Conservation (phyloP, 2,329 filamentous ascomycete genomes). For the Trichophyton benhamiae region DNA sequence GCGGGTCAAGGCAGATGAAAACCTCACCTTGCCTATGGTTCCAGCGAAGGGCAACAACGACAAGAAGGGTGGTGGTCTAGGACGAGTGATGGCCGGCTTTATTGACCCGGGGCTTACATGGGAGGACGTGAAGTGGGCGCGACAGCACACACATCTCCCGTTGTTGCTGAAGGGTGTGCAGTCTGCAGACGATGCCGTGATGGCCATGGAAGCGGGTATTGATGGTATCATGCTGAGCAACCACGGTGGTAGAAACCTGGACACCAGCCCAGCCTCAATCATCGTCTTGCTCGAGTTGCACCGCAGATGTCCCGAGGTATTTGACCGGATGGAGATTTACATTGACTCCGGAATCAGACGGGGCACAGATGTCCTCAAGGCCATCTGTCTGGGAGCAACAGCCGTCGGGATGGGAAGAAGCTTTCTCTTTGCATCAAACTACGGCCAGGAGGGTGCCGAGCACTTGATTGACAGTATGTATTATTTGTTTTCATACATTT, state of each 20-base stretch:
- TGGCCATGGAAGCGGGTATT: conserved; percentile 39
- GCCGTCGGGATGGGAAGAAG: conserved; percentile 44
- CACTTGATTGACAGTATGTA: conserved; percentile 44
- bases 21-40: conserved; percentile 32
- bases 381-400: conserved; percentile 41
- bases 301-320: conserved; percentile 38
- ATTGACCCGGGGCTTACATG: conserved; percentile 42
- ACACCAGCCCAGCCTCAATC: conserved; percentile 40
- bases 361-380: conserved; percentile 45
- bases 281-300: conserved; percentile 43
- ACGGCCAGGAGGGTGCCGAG: conserved; percentile 44
- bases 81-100: conserved; percentile 40
- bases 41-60: conserved; percentile 37
- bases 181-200: conserved; percentile 42
- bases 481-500: background rate
- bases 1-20: conserved; percentile 38
- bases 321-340: conserved; percentile 40
- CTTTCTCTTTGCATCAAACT: conserved; percentile 42
- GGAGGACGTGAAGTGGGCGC: conserved; percentile 44
- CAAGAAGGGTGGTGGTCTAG: conserved; percentile 42
- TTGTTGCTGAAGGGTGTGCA: conserved; percentile 49
- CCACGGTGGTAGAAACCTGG: conserved; percentile 46
- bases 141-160: conserved; percentile 36
- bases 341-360: conserved; percentile 44
- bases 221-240: conserved; percentile 47